Percentiles rank a stretch among this genome's conserved stretches.
Conservation (phyloP, 2,329 filamentous ascomycete species). For the Pleurostoma richardsiae region DNA sequence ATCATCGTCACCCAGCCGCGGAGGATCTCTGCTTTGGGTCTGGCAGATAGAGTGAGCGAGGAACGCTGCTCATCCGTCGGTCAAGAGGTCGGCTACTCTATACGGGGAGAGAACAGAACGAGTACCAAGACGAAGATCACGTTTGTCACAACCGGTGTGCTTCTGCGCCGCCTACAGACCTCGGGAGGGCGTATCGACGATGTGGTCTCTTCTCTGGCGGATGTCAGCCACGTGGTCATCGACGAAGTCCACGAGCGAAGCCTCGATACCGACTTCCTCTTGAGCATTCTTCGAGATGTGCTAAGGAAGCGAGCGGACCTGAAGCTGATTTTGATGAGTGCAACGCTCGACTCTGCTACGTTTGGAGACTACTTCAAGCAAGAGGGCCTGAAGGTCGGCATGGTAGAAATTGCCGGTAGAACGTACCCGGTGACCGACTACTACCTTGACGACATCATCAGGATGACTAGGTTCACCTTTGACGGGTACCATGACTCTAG, state of each 20-base stretch:
- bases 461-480: conserved; percentile 65
- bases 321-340: conserved; percentile 93
- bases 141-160: conserved; percentile 92
- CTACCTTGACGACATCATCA: conserved; percentile 83
- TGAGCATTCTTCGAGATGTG: conserved; percentile 82
- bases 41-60: conserved; percentile 91
- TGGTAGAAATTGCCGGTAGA: conserved; percentile 81
- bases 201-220: conserved; percentile 73
- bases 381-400: conserved; percentile 63
- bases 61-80: conserved; percentile 80
- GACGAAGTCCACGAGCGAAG: conserved; percentile 96
- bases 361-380: conserved; percentile 81
- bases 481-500: conserved; percentile 38
- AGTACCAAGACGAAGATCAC: conserved; percentile 78
- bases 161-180: conserved; percentile 85
- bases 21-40: conserved; percentile 86
- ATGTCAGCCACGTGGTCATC: conserved; percentile 91
- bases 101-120: conserved; percentile 81
- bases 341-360: conserved; percentile 82
- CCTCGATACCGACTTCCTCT: conserved; percentile 88
- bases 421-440: conserved; percentile 88
- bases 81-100: conserved; percentile 85
- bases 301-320: conserved; percentile 69
- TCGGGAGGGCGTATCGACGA: conserved; percentile 77
- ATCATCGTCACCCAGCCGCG: conserved; percentile 95